phyloP scores from a whole-genome alignment of 257 asterid genomes.

The Solanum rostratum region DNA sequence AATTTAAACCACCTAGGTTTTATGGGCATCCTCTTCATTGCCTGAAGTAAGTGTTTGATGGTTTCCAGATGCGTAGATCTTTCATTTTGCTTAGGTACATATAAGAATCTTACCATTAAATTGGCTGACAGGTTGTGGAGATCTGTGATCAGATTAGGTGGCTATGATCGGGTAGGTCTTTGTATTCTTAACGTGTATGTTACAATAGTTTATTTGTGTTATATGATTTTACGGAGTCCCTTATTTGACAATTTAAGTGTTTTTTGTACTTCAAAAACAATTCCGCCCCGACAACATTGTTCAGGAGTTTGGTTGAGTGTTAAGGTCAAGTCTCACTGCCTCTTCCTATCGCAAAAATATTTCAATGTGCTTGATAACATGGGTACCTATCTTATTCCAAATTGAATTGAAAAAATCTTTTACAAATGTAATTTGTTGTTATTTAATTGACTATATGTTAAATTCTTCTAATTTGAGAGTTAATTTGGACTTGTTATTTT shows the following conservation, averaged over 20 bases:
- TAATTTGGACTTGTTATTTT: background rate
- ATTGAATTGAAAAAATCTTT: background rate
- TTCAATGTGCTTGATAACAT: too few relatives aligned
- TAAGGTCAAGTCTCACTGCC: too few relatives aligned
- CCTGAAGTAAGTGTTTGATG: conserved; percentile 44
- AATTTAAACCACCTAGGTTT: conserved; percentile 79
- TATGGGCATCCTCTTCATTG: conserved; percentile 87
- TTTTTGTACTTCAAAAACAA: too few relatives aligned
- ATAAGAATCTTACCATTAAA: background rate
- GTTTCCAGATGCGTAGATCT: conserved; percentile 2
- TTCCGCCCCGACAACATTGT: too few relatives aligned
- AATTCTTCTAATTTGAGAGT: background rate
- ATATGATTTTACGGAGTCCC: background rate
- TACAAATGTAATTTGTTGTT: background rate
- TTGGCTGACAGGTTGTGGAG: conserved; percentile 72
- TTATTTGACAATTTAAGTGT: background rate
- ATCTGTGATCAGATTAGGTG: too few relatives aligned
- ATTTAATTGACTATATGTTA: background rate
- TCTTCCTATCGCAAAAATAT: too few relatives aligned
- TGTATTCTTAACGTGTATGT: background rate
- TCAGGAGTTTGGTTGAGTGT: too few relatives aligned
- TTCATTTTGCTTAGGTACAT: background rate
- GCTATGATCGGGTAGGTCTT: conserved; percentile 84
- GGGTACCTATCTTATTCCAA: background rate
- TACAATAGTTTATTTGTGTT: background rate